Evolutionary conservation across 768 basidiomycete species (phyloP).

Genomic region (Serendipita vermifera): DNA sequence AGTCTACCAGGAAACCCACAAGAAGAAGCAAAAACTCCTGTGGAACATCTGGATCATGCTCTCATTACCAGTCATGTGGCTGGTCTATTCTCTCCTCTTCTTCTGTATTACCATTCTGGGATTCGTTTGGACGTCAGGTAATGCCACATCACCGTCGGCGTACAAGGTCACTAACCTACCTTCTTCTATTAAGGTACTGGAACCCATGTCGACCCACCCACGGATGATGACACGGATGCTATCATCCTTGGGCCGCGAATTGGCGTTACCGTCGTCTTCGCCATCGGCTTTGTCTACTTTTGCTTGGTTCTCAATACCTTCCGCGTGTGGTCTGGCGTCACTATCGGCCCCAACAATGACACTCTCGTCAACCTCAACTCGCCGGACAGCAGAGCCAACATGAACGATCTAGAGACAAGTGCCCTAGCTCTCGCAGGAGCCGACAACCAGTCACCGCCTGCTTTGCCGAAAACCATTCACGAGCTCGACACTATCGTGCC

Average conservation of each 20-base stretch:
- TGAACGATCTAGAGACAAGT: too few relatives aligned
- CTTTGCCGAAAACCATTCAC: too few relatives aligned
- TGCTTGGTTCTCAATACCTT: constrained; percentile 48
- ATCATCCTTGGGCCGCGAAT: constrained; percentile 42
- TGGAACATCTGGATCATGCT: constrained; percentile 64
- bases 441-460: too few relatives aligned
- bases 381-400: too few relatives aligned
- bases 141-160: constrained; percentile 20
- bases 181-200: neutral
- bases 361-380: too few relatives aligned
- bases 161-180: neutral
- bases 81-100: constrained; percentile 61
- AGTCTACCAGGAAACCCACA: constrained; percentile 41
- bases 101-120: constrained; percentile 51
- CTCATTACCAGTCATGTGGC: constrained; percentile 55
- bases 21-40: constrained; percentile 32
- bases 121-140: constrained; percentile 52
- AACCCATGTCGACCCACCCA: neutral
- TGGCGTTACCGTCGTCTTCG: constrained; percentile 39
- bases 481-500: too few relatives aligned
- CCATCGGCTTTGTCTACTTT: constrained; percentile 50
- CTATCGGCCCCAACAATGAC: too few relatives aligned
- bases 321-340: constrained; percentile 10
- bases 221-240: constrained; percentile 23
- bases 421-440: too few relatives aligned